A percentile compares a stretch with the other conserved stretches of the same genome.
These are phyloP conservation scores for Pseudogymnoascus sp. DNA, from an alignment of 2,329 filamentous ascomycete species.

Conservation along the genomic window DNA sequence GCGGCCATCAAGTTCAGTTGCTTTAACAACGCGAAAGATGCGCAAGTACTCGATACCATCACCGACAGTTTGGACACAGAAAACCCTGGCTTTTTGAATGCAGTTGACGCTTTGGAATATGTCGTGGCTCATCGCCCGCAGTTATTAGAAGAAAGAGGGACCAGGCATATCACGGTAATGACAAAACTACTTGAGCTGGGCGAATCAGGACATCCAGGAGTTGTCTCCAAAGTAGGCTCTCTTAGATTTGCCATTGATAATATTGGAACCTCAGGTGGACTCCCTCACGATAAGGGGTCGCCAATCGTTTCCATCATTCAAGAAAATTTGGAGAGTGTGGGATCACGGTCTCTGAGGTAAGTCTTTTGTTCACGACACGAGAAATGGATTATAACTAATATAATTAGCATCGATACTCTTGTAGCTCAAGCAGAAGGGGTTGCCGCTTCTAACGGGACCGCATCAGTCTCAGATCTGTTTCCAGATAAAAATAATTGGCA, in stretches of 20 bases:
- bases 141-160: constrained; percentile 39
- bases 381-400: too few relatives aligned
- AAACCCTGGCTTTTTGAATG: constrained; percentile 20
- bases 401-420: constrained; percentile 48
- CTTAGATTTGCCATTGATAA: constrained; percentile 41
- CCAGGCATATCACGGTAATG: constrained; percentile 43
- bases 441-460: constrained; percentile 29
- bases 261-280: not conserved
- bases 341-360: constrained; percentile 44
- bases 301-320: constrained; percentile 47
- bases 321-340: constrained; percentile 45
- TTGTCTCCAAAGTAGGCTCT: constrained; percentile 18
- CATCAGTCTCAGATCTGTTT: constrained; percentile 42
- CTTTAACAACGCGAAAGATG: constrained; percentile 23
- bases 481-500: constrained; percentile 61
- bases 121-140: constrained; percentile 39
- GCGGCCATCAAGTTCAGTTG: constrained; percentile 35
- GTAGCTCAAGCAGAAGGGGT: constrained; percentile 41
- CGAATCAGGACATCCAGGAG: constrained; percentile 38
- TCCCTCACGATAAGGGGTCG: constrained; percentile 21
- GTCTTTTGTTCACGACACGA: too few relatives aligned
- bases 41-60: constrained; percentile 26
- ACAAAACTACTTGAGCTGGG: constrained; percentile 46
- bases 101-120: constrained; percentile 41
- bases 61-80: constrained; percentile 21